Conservation (phyloP, 352 stramenopile genomes). For the Phytophthora vignae region DNA sequence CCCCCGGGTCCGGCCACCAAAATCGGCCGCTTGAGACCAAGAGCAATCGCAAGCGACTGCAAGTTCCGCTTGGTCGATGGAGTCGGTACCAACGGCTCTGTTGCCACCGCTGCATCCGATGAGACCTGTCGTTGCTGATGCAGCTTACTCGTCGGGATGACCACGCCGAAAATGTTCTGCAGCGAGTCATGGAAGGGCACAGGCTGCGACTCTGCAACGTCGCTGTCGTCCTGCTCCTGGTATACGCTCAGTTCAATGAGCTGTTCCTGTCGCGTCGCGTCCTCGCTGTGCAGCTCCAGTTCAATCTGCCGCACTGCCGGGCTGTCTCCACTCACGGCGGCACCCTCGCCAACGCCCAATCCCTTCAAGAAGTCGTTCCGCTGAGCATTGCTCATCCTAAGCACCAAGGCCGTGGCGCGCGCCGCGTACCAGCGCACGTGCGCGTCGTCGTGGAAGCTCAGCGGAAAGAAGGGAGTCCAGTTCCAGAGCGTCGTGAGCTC, state of each 20-base stretch:
- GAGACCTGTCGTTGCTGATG: slow-evolving; percentile 24
- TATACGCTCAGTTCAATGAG: slow-evolving; percentile 51
- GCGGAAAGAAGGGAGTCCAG: slow-evolving; percentile 82
- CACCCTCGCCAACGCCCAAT: slow-evolving; percentile 58
- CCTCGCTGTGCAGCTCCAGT: slow-evolving; percentile 61
- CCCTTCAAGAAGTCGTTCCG: slow-evolving; percentile 69
- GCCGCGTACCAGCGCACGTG: slow-evolving; percentile 71
- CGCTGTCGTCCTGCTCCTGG: slow-evolving; percentile 24
- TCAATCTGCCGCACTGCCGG: slow-evolving; percentile 60
- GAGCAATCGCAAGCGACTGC: slow-evolving; percentile 82
- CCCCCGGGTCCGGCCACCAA: slow-evolving; percentile 76
- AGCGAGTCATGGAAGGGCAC: slow-evolving; percentile 76
- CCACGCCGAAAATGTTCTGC: slow-evolving; percentile 84
- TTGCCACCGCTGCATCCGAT: slow-evolving; percentile 14
- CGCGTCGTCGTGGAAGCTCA: slow-evolving; percentile 76
- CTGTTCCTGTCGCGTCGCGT: slow-evolving; percentile 53
- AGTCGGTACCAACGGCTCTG: slow-evolving; percentile 64
- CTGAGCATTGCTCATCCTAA: slow-evolving; percentile 77
- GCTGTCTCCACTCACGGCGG: slow-evolving; percentile 46
- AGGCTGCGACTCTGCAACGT: slow-evolving; percentile 13
- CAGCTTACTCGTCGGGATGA: slow-evolving; percentile 74
- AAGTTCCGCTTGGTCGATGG: slow-evolving; percentile 78
- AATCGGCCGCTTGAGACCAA: slow-evolving; percentile 80
- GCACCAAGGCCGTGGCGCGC: slow-evolving; percentile 59
- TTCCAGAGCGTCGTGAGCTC: slow-evolving; percentile 78